phyloP scores from a whole-genome alignment of 192 early-diverging fungal species.

The Coemansia sp. region DNA sequence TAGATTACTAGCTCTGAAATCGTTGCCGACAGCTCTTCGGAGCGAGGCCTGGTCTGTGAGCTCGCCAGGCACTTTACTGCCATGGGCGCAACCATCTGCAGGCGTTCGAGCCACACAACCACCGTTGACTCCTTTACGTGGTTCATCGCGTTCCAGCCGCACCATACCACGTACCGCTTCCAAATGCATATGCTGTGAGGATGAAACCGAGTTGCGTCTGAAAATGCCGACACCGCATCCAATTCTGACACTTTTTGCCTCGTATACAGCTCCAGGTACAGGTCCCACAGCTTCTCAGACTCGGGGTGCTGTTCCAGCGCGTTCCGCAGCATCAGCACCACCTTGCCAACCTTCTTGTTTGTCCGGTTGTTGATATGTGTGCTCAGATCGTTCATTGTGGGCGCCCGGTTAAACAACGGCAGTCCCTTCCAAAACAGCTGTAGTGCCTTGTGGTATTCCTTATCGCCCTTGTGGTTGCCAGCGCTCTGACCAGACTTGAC shows the following conservation, averaged over 20 bases:
- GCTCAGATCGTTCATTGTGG: constrained; percentile 5
- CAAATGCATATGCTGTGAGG: constrained; percentile 28
- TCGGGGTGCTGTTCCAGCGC: constrained; percentile 22
- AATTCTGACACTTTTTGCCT: constrained; percentile 15
- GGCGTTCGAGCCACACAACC: constrained; percentile 17
- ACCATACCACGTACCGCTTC: constrained; percentile 40
- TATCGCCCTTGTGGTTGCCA: too few relatives aligned
- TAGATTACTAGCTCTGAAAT: constrained; percentile 21
- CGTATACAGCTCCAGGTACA: constrained; percentile 41
- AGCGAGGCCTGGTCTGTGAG: neutral
- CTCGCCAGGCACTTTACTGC: constrained; percentile 21
- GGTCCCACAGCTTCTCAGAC: constrained; percentile 43
- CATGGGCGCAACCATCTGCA: constrained; percentile 16
- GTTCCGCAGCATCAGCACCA: constrained; percentile 16
- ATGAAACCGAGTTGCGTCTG: constrained; percentile 35
- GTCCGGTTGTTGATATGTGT: constrained; percentile 1
- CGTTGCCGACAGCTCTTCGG: constrained; percentile 21
- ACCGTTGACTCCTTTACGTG: constrained; percentile 1
- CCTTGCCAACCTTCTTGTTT: constrained; percentile 20
- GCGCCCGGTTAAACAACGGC: neutral
- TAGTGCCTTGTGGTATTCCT: constrained; percentile 11
- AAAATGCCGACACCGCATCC: constrained; percentile 31
- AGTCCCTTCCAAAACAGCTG: constrained; percentile 13
- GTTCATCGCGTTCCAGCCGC: constrained; percentile 18
- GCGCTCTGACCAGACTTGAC: too few relatives aligned